Evolutionary conservation across 108 stramenopile genomes (phyloP).

Genomic region (Nitzschia palea): DNA sequence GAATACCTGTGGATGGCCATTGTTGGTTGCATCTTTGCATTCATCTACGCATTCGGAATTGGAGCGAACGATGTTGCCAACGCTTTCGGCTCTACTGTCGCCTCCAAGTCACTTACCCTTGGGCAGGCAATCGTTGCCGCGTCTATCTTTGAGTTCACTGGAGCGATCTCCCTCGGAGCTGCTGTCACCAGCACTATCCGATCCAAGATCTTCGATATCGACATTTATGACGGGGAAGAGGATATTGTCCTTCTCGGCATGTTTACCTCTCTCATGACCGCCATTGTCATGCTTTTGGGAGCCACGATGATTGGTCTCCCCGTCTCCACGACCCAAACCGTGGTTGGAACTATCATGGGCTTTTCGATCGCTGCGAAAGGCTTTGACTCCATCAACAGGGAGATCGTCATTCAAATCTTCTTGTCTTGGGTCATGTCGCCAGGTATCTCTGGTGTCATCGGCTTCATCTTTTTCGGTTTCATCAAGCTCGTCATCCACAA

Average conservation of each 20-base stretch:
- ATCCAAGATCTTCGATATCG: slow-evolving; percentile 51
- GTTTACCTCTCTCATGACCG: slow-evolving; percentile 53
- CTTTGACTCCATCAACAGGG: slow-evolving; percentile 46
- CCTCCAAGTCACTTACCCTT: slow-evolving; percentile 70
- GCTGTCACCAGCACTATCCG: slow-evolving; percentile 63
- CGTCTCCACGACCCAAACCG: slow-evolving; percentile 68
- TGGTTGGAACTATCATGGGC: slow-evolving; percentile 66
- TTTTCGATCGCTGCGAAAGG: slow-evolving; percentile 47
- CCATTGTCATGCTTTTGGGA: slow-evolving; percentile 45
- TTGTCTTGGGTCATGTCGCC: slow-evolving; percentile 64
- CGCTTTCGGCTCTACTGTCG: slow-evolving; percentile 72
- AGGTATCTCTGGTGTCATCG: slow-evolving; percentile 36
- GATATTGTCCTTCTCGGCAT: slow-evolving; percentile 61
- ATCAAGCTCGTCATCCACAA: slow-evolving; percentile 26
- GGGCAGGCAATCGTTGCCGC: slow-evolving; percentile 67
- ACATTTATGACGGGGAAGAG: slow-evolving; percentile 44
- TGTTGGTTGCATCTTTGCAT: slow-evolving; percentile 44
- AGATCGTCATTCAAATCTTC: slow-evolving; percentile 33
- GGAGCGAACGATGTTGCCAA: slow-evolving; percentile 87
- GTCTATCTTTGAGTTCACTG: slow-evolving; percentile 62
- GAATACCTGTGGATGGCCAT: slow-evolving; percentile 50
- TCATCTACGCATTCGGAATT: slow-evolving; percentile 35
- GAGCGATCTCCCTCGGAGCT: slow-evolving; percentile 61
- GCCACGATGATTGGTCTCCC: slow-evolving; percentile 62
- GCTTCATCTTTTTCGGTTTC: slow-evolving; percentile 42